Evolutionary conservation across 176 grass and related monocot species (phyloP), one percentile per base, ranked within the genome.

Genomic region (Avena eriantha): DNA sequence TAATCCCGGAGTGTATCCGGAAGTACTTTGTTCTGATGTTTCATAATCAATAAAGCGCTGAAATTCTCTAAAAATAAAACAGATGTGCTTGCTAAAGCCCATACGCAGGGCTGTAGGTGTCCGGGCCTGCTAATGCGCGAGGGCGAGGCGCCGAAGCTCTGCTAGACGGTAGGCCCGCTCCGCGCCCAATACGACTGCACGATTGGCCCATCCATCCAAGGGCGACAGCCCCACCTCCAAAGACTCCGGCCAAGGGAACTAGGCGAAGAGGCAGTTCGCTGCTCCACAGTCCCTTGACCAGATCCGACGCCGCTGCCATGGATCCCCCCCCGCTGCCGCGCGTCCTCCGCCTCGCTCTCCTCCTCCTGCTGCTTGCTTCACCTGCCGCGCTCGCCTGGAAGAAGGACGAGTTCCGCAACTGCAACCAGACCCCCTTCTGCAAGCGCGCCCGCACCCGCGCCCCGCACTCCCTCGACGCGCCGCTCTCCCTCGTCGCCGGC

Each of bases 351-450:
- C n/a, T 59, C 15, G 59, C 85, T 80, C 35, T 81, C 5, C 23
- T 92, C 5, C 57, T 93, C 19, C 5, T 86, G 8, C 53, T 93
- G 22, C 48, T 97, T 21, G 66, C 80, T 17, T 47, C 54, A 24
- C 80, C 88, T 1, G 35, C 79, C 11, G 82, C 73, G 80, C 77
- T 61, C 73, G 91, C 93, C 8, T 98, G 93, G 96, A 98, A 98
- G 89, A 98, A 91, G 88, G 93, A 98, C 23, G 96, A 98, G 84
- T 98, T 98, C 89, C 96, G 96, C 19, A 83, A 85, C 84, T 98
- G 96, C 91, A 88, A 85, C 57, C 90, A 98, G 88, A 98, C 93
- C 68, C 93, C 96, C 63, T 98, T 98, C 90, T 98, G 96, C 93
- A 93, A 93, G 86, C 93, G 90, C 29, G 96, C 91, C 60, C 93